Conservation (phyloP, 2,329 filamentous ascomycete genomes). For the Microdochium bolleyi region DNA sequence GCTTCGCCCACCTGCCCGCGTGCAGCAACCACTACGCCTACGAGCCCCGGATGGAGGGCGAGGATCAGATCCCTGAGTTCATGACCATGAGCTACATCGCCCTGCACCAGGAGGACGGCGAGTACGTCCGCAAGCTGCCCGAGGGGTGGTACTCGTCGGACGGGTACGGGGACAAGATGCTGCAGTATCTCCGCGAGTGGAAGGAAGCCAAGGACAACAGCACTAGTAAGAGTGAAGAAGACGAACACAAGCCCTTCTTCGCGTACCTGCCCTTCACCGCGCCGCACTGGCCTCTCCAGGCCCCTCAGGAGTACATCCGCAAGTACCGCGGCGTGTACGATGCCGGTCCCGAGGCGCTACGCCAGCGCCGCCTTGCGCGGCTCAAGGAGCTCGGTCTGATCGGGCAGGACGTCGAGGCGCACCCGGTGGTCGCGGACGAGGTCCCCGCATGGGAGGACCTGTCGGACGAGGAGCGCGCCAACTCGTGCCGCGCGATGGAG, state of each 20-base stretch:
- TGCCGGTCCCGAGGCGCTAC: conserved; percentile 49
- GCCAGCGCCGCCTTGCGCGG: conserved; percentile 40
- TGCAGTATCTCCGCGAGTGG: conserved; percentile 41
- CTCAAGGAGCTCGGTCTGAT: conserved; percentile 52
- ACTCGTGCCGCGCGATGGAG: conserved; percentile 49
- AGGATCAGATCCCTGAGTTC: conserved; percentile 29
- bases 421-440: conserved; percentile 40
- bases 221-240: background rate
- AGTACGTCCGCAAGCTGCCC: conserved; percentile 32
- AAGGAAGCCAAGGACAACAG: conserved; percentile 19
- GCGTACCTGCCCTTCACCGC: conserved; percentile 54
- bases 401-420: conserved; percentile 37
- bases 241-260: conserved; percentile 39
- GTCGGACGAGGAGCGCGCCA: conserved; percentile 33
- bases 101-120: conserved; percentile 26
- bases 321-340: conserved; percentile 54
- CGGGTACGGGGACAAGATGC: conserved; percentile 42
- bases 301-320: conserved; percentile 42
- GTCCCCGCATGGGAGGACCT: conserved; percentile 39
- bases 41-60: conserved; percentile 30
- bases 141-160: conserved; percentile 46
- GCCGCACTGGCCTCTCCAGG: conserved; percentile 57
- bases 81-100: conserved; percentile 30
- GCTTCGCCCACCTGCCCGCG: conserved; percentile 51
- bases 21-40: conserved; percentile 49